Base-by-base conservation (phyloP, 257 asterid species). In the Solanum pinnatisectum region DNA sequence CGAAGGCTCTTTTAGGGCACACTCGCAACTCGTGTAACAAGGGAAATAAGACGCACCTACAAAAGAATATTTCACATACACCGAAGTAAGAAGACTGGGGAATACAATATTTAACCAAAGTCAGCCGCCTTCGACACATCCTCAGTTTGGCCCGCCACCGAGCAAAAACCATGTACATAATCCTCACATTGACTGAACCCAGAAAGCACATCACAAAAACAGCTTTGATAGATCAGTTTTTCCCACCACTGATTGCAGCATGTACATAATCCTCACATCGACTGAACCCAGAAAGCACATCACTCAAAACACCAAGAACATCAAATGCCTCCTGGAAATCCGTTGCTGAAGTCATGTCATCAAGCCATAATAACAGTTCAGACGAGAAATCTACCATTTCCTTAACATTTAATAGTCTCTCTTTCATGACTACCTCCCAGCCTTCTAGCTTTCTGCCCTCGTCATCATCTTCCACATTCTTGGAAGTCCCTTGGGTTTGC, bases 291-390 rank as follows among this genome's bases (percentile, higher is more conserved):
- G 93, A 90, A 15, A 96, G 91, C 37, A 93, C 99, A 65, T 96
- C 99, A 3, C 94, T 86, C 88, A 94, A 87, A 46, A 95, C 94
- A 36, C 98, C 98, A 2, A 94, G 94, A 27, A 94, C 89, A 52
- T 96, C 98, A 27, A 97, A 97, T 23, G 98, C 95, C 91, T 96
- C 99, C 93, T 94, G 99, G 30, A 97, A 89, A 90, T 94, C 96
- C 9, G 93, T 40, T 14, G 99, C 93, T 2, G 96, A 91, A 14
- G 89, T 91, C 93, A 97, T 94, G 83, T 94, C 99, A 13, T 95
- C 98, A 13, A 97, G 98, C 99, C 98, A 97, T 3, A 96, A 83
- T 44, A 96, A 88, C 90, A 97, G 86, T 90, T 97, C 99, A 91
- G 93, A 95, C 87, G 99, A 96, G 90, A 94, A 97, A n/a, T 88